Evolutionary conservation across 768 basidiomycete genomes (phyloP), one percentile per base, ranked within the genome.

Genomic region (Serendipita sp.): DNA sequence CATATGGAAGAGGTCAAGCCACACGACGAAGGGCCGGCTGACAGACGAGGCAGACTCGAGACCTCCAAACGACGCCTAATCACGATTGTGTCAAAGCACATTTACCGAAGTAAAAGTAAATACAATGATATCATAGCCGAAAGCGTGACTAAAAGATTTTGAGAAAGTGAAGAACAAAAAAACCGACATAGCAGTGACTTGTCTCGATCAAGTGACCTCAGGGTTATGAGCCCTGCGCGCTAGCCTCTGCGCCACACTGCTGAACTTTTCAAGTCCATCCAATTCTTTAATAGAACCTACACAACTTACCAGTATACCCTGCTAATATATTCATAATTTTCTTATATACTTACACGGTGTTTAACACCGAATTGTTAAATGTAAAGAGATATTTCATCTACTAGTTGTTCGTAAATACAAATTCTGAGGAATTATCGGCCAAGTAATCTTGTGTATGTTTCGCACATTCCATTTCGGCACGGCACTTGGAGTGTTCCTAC

Each of bases 171-270:
- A 24, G 24, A 60, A 53, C n/a, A 60, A 60, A 60, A 60, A 32
- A 32, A 51, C 48, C 56, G n/a, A 34, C 10, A 34, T 60, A 60
- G 56, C 56, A 60, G 37, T 60, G 56, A 60, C 56, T 60, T 60
- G 56, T 60, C 56, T 60, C 56, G 56, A 60, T 60, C 56, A 60
- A 60, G 56, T 60, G 56, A 60, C 56, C 56, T 60, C 56, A 38
- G 56, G 56, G 56, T 60, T 60, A 60, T 60, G 56, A 60, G 56
- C 56, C 56, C 56, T 38, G 56, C 56, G 56, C 56, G 56, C 56
- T 60, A 60, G 56, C 56, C 56, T 60, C 56, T 60, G 56, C 56
- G 56, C 56, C 56, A 60, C 56, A 60, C 37, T 60, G 56, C 56
- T 60, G n/a, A 51, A 18, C n/a, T 8, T 51, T 51, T 18, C 48